A percentile compares a stretch with the other conserved stretches of the same genome.
Evolutionary conservation across 148 eudicot genomes (phyloP).

Genomic region (Oxyria digyna): DNA sequence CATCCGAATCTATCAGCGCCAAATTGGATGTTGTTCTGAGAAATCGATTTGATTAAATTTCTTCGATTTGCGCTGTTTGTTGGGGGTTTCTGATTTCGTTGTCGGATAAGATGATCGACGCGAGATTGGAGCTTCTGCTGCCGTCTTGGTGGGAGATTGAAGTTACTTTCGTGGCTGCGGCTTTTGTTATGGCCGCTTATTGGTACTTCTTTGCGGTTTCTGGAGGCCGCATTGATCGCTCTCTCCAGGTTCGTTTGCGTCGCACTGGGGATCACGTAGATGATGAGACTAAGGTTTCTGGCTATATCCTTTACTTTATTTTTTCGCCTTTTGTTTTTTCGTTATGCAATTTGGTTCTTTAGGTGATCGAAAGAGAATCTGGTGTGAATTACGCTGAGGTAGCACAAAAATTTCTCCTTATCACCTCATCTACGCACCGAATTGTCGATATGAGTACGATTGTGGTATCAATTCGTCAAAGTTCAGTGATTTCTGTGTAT

Average conservation of each 20-base stretch:
- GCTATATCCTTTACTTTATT: neutral
- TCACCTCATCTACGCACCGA: no score
- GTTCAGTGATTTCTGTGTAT: neutral
- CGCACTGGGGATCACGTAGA: neutral
- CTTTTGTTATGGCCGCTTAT: neutral
- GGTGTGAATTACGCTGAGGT: neutral
- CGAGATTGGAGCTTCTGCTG: neutral
- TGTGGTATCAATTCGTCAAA: neutral
- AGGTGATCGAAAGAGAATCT: neutral
- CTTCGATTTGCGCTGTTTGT: neutral
- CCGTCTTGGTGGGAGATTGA: conserved; percentile 6
- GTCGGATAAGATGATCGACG: conserved; percentile 5
- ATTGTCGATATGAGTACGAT: no score
- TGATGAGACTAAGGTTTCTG: neutral
- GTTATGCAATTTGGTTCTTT: neutral
- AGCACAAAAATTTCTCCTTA: neutral
- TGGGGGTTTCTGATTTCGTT: neutral
- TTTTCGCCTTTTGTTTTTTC: neutral
- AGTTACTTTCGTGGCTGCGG: neutral
- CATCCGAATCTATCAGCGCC: neutral
- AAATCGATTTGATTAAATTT: neutral
- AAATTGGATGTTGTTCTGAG: neutral
- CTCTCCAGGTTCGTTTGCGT: neutral
- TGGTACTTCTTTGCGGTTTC: neutral
- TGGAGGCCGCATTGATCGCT: neutral